A percentile compares a stretch with the other conserved stretches of the same genome.
phyloP scores from a whole-genome alignment of 2,329 filamentous ascomycete species.

The Xylariomycetidae sp. region DNA sequence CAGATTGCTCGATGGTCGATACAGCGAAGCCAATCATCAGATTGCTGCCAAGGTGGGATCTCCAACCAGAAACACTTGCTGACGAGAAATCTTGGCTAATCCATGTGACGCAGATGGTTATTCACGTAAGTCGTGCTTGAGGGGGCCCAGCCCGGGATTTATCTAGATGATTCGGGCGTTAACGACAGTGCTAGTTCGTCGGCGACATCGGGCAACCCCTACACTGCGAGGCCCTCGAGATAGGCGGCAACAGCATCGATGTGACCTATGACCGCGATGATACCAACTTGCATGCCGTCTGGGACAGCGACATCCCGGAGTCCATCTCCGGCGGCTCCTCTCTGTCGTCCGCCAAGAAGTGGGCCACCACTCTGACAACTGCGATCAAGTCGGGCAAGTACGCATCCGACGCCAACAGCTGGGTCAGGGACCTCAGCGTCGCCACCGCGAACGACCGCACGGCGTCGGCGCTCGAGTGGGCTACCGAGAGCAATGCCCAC shows the following conservation, averaged over 20 bases:
- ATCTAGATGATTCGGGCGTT: no score
- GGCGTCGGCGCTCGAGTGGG: constrained; percentile 34
- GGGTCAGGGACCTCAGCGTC: constrained; percentile 32
- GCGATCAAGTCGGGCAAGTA: constrained; percentile 34
- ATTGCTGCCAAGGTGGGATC: constrained; percentile 34
- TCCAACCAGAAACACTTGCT: no score
- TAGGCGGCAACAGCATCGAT: constrained; percentile 53
- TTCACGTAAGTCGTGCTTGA: constrained; percentile 27
- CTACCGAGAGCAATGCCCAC: constrained; percentile 35
- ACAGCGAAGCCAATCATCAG: constrained; percentile 22
- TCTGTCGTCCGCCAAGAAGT: constrained; percentile 31
- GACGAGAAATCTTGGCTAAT: no score
- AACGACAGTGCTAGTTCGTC: constrained; percentile 38
- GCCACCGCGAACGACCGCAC: constrained; percentile 19
- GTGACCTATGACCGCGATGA: constrained; percentile 46
- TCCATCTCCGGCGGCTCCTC: constrained; percentile 32
- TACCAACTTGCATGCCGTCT: constrained; percentile 57
- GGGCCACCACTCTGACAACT: constrained; percentile 32
- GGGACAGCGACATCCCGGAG: constrained; percentile 57
- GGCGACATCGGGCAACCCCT: constrained; percentile 54
- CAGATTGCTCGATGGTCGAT: constrained; percentile 21
- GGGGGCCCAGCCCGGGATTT: no score
- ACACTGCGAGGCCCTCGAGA: constrained; percentile 46
- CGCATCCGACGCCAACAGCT: constrained; percentile 28
- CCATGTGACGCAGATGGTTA: constrained; percentile 29